phyloP scores from a whole-genome alignment of 1,139 yeast species.

The Sugiyamaella novakii region DNA sequence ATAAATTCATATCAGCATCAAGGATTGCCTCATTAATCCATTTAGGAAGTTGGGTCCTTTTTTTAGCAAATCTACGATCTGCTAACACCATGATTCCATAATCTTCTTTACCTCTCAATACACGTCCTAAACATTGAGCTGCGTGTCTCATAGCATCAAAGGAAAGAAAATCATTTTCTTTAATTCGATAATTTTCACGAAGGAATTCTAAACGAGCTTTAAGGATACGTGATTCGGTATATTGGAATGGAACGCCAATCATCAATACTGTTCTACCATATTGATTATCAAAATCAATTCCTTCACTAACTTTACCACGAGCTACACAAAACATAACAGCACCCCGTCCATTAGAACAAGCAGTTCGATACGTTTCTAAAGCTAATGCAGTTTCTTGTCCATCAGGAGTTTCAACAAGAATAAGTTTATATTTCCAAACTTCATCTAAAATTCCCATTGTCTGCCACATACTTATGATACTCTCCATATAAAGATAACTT shows the following conservation, averaged over 20 bases:
- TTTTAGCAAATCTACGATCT: conserved; percentile 86
- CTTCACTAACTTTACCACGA: conserved; percentile 98
- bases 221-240: conserved; percentile 92
- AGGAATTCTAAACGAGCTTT: conserved; percentile 92
- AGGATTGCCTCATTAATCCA: conserved; percentile 94
- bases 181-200: conserved; percentile 87
- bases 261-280: conserved; percentile 95
- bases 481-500: conserved; percentile 94
- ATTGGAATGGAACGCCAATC: conserved; percentile 99
- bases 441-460: conserved; percentile 96
- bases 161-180: conserved; percentile 91
- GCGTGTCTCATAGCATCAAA: conserved; percentile 99
- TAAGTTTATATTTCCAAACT: conserved; percentile 95
- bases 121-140: conserved; percentile 97
- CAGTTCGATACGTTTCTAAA: conserved; percentile 90
- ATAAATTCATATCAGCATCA: conserved; percentile 87
- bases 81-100: conserved; percentile 98
- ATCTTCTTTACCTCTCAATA: conserved; percentile 94
- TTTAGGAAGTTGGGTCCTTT: conserved; percentile 85
- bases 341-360: conserved; percentile 97
- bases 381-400: conserved; percentile 98
- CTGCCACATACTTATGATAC: conserved; percentile 98
- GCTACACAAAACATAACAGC: conserved; percentile 96
- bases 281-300: conserved; percentile 98
- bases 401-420: conserved; percentile 98